Percentiles rank a stretch among this genome's conserved stretches.
Evolutionary conservation across 2,329 filamentous ascomycete species (phyloP).

Genomic region (Remersonia thermophila): DNA sequence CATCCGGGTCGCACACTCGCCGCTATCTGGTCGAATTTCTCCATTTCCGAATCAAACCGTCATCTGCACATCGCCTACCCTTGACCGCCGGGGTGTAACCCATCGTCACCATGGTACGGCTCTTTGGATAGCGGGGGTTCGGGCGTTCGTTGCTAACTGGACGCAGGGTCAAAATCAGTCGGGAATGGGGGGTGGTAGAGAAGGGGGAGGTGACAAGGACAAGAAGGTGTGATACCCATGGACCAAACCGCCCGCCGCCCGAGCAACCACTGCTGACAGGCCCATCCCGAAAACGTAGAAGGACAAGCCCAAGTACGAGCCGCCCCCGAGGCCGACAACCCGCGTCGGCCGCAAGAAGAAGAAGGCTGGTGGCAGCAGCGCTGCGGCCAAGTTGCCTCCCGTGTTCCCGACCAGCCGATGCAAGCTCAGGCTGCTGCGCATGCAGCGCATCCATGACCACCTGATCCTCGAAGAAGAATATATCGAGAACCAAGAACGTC

Average conservation of each 20-base stretch:
- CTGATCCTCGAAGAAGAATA: conserved; percentile 95
- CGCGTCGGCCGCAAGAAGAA: conserved; percentile 98
- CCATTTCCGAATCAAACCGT: too few species aligned
- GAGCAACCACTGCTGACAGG: conserved; percentile 8
- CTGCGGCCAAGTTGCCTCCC: conserved; percentile 85
- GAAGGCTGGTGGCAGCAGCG: conserved; percentile 84
- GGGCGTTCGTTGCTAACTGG: neutral
- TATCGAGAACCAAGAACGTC: conserved; percentile 94
- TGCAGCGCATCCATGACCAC: conserved; percentile 98
- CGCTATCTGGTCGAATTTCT: neutral
- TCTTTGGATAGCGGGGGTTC: neutral
- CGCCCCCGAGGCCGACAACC: conserved; percentile 89
- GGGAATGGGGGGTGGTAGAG: conserved; percentile 64
- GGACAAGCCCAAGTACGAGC: conserved; percentile 99
- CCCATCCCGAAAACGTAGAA: conserved; percentile 47
- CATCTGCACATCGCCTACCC: too few species aligned
- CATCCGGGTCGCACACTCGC: neutral
- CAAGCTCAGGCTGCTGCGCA: conserved; percentile 90
- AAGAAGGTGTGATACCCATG: conserved; percentile 59
- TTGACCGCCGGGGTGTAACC: conserved; percentile 1
- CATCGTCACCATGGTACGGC: conserved; percentile 20
- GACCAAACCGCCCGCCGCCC: neutral
- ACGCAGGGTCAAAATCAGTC: conserved; percentile 71
- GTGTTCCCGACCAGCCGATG: conserved; percentile 94
- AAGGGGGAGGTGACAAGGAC: conserved; percentile 75